Evolutionary conservation across 2,329 filamentous ascomycete genomes (phyloP), one percentile per base, ranked within the genome.

Genomic region (Ceratocystis lukuohia): DNA sequence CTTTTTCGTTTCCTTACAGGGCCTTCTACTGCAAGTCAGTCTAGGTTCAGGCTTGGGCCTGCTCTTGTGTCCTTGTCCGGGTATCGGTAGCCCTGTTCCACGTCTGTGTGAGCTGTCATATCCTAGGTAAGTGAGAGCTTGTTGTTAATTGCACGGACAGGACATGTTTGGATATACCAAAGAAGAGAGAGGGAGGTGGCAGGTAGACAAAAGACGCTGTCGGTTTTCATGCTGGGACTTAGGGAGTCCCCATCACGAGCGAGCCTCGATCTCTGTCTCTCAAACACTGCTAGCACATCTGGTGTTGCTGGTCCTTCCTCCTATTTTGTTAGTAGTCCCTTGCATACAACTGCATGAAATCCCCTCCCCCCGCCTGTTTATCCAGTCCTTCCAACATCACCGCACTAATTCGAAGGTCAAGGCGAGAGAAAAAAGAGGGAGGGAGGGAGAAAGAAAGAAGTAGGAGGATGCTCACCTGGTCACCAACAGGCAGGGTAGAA

Each of bases 371-470:
- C 53, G 17, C 53, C 53, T 59, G 28, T 59, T 33, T 59, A 37
- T 59, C 53, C 53, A 59, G 53, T 59, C 53, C 53, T 59, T 59
- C 53, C 53, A 59, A 59, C 53, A 59, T 33, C 53, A 33, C 25
- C 7, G 2, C 12, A 59, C 53, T 59, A 44, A 5, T 2, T 8
- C 28, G 12, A 28, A 46, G 28, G 17, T 5, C 33, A 48, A 28
- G 22, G 41, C 20, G 7, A 33, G 50, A 56, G 50, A 22, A 56
- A 5, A 15, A 25, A 22, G 28, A 33, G 28, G 5, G 15, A 45
- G 10, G 17, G 53, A 33, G 17, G 53, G 25, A 20, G 53, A 50
- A 50, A 50, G 20, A 22, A 17, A 50, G n/a, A 22, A 50, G n/a
- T 7, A 22, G 17, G 10, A 50, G 17, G 15, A 25, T 53, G 48